A percentile compares a stretch with the other conserved stretches of the same genome.
Conservation (phyloP, 2,329 filamentous ascomycete genomes). For the Venturia aucupariae region DNA sequence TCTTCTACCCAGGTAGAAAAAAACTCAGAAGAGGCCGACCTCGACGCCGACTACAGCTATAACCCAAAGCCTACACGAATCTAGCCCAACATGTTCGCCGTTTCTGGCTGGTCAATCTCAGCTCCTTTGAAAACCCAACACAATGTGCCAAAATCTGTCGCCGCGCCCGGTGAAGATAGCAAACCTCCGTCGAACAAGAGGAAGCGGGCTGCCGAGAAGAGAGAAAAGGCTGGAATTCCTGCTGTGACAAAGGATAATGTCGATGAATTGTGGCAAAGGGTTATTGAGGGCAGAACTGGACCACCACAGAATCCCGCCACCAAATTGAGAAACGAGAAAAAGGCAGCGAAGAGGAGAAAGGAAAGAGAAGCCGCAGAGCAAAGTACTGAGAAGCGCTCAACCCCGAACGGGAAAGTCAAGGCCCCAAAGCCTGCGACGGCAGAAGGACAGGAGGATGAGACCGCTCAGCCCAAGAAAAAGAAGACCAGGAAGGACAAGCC, state of each 20-base stretch:
- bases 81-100: conserved; percentile 64
- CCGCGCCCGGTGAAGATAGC: conserved; percentile 22
- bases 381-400: conserved; percentile 19
- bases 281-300: conserved; percentile 60
- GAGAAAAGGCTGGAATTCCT: conserved; percentile 17
- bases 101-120: conserved; percentile 84
- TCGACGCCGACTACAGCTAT: no score
- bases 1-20: no score
- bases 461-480: conserved; percentile 21
- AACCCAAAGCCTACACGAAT: background rate
- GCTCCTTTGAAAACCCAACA: conserved; percentile 65
- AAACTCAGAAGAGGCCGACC: no score
- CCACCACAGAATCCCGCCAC: conserved; percentile 7
- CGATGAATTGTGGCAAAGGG: conserved; percentile 65
- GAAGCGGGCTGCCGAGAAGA: conserved; percentile 20
- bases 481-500: conserved; percentile 31
- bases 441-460: conserved; percentile 21
- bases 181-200: conserved; percentile 39
- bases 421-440: conserved; percentile 12
- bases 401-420: conserved; percentile 17
- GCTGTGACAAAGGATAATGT: conserved; percentile 60
- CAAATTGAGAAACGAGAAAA: conserved; percentile 17
- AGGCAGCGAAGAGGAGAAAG: conserved; percentile 20
- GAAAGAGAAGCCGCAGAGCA: conserved; percentile 22
- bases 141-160: conserved; percentile 27